Base-by-base conservation (phyloP, 1,284 basidiomycete species). In the Cutaneotrichosporon dermatis region DNA sequence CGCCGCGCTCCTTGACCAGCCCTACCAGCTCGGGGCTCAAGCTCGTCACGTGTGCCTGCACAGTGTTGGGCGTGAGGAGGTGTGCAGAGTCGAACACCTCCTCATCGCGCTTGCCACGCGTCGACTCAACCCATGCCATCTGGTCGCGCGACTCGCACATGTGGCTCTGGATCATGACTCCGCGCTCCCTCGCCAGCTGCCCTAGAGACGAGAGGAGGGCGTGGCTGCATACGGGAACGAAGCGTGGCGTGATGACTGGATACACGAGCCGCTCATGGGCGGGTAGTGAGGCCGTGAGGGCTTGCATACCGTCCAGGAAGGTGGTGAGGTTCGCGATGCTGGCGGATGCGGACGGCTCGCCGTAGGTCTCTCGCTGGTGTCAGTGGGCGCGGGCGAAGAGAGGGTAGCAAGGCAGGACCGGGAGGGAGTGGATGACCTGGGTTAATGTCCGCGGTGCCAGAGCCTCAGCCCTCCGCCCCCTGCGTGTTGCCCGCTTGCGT, bases 11-110 rank as follows among this genome's bases (percentile, higher is more conserved):
- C 2, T 80, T 78, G 9, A 92, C 77, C n/a, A 80, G 80, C 0
- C 76, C 67, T 12, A 90, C 80, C 34, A 84, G 81, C 0, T 80
- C 74, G 0, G 75, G 60, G 16, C 79, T 73, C 33, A 90, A 81
- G 75, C 87, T 90, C 1, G 90, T 92, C 75, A 90, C 92, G 71
- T 92, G 90, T 1, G 89, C 90, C 79, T 91, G 88, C 10, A 92
- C 75, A 0, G 88, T 87, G 9, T 82, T 81, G 1, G 80, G 70
- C 0, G 84, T 86, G 46, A 91, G 77, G 7, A 91, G 81, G 3
- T 80, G 79, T 64, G 55, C 56, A 33, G 36, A 79, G 62, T 86
- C 82, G 69, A 91, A 90, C 4, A 90, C 82, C 34, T 86, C 84
- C 15, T 88, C 83, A 67, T 92, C 90, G 43, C 85, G 82, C 39